A percentile compares a stretch with the other conserved stretches of the same genome.
phyloP scores from a whole-genome alignment of 805 yeast species.

The Cyberlindnera lachancei region DNA sequence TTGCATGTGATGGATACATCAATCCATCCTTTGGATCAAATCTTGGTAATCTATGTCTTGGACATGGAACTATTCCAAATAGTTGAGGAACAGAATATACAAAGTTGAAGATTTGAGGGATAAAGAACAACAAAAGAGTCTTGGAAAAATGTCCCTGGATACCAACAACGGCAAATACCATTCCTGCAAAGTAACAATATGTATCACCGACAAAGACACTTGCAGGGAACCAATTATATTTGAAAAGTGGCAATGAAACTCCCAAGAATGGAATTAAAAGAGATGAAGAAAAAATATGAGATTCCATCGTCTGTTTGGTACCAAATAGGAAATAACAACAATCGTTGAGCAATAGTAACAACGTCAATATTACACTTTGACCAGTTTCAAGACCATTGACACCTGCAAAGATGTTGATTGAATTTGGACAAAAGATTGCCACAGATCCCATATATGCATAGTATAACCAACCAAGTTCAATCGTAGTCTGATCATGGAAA shows the following conservation, averaged over 20 bases:
- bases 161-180: slow-evolving; percentile 97
- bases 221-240: slow-evolving; percentile 87
- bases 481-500: slow-evolving; percentile 26
- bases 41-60: slow-evolving; percentile 87
- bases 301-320: slow-evolving; percentile 39
- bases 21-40: slow-evolving; percentile 62
- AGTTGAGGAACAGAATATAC: slow-evolving; percentile 89
- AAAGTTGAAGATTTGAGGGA: slow-evolving; percentile 90
- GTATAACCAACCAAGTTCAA: slow-evolving; percentile 76
- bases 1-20: slow-evolving; percentile 65
- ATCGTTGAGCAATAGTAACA: slow-evolving; percentile 71
- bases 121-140: slow-evolving; percentile 75
- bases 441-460: slow-evolving; percentile 87
- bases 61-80: slow-evolving; percentile 83
- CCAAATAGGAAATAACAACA: slow-evolving; percentile 52
- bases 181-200: slow-evolving; percentile 95
- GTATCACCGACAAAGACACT: slow-evolving; percentile 96
- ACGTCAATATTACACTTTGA: slow-evolving; percentile 74
- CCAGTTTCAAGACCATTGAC: slow-evolving; percentile 96
- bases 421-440: slow-evolving; percentile 91
- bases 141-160: slow-evolving; percentile 95
- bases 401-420: slow-evolving; percentile 94
- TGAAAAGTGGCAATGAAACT: slow-evolving; percentile 67
- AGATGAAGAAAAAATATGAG: slow-evolving; percentile 77
- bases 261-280: slow-evolving; percentile 83